Evolutionary conservation across 257 asterid species (phyloP).

Genomic region (Ehretia macrophylla): DNA sequence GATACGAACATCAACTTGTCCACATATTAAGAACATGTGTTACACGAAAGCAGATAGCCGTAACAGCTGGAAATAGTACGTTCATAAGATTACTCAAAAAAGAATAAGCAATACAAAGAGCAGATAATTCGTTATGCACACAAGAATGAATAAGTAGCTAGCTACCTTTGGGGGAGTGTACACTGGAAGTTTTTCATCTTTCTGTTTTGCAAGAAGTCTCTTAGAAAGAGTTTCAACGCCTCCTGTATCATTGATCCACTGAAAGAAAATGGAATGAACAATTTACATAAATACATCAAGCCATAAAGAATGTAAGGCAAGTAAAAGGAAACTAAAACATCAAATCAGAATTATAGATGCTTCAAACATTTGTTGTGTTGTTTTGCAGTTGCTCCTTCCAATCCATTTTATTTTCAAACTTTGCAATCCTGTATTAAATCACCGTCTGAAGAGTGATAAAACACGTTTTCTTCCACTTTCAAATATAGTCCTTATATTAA

Average conservation of each 20-base stretch:
- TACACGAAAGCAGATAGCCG: not conserved
- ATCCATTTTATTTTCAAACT: no score
- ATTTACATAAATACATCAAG: not conserved
- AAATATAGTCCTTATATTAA: no score
- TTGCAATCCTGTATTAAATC: no score
- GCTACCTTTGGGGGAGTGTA: constrained; percentile 79
- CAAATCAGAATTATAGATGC: not conserved
- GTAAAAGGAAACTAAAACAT: constrained; percentile 4
- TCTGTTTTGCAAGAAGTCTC: constrained; percentile 62
- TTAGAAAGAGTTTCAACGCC: constrained; percentile 69
- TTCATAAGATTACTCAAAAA: not conserved
- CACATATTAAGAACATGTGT: no score
- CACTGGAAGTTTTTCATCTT: constrained; percentile 69
- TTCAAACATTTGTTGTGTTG: not conserved
- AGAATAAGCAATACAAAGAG: not conserved
- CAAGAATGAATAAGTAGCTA: not conserved
- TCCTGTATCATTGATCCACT: constrained; percentile 87
- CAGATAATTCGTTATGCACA: not conserved
- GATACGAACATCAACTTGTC: no score
- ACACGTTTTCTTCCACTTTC: no score
- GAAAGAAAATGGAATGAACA: constrained; percentile 2
- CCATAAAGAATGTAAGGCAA: not conserved
- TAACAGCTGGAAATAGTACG: not conserved
- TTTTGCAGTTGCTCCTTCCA: no score
- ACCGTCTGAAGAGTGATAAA: no score